A percentile compares a stretch with the other conserved stretches of the same genome.
These are phyloP conservation scores for Pisolithus thermaeus DNA, from an alignment of 1,284 basidiomycete genomes.

Conservation along the genomic window DNA sequence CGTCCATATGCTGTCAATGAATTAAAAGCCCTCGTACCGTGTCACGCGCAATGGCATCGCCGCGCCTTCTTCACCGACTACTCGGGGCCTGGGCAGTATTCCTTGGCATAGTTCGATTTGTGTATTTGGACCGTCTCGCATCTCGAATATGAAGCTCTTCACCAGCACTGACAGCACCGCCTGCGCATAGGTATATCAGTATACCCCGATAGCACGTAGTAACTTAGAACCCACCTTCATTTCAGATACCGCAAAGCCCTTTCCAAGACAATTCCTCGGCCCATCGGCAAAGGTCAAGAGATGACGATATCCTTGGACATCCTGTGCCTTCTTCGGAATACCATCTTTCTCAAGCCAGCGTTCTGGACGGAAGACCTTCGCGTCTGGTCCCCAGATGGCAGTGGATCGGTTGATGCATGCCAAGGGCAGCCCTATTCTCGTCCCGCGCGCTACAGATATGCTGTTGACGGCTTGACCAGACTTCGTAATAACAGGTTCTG, in stretches of 20 bases:
- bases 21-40: too few species aligned
- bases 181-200: neutral
- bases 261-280: constrained; percentile 28
- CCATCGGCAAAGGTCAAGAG: constrained; percentile 26
- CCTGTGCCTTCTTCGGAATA: constrained; percentile 14
- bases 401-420: constrained; percentile 15
- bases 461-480: constrained; percentile 34
- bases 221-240: constrained; percentile 20
- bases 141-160: too few species aligned
- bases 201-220: too few species aligned
- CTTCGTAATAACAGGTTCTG: constrained; percentile 35
- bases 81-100: too few species aligned
- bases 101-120: too few species aligned
- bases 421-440: constrained; percentile 32
- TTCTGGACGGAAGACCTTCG: constrained; percentile 31
- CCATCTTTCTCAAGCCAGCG: constrained; percentile 32
- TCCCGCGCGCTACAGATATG: constrained; percentile 42
- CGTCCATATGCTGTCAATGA: too few species aligned
- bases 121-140: too few species aligned
- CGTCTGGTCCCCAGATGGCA: constrained; percentile 39
- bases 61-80: too few species aligned
- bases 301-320: constrained; percentile 25
- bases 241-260: constrained; percentile 26
- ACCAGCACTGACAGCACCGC: too few species aligned
- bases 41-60: too few species aligned